These are phyloP conservation scores for Ottelia alismoides DNA, from an alignment of 106 monocot species.

Conservation along the genomic window DNA sequence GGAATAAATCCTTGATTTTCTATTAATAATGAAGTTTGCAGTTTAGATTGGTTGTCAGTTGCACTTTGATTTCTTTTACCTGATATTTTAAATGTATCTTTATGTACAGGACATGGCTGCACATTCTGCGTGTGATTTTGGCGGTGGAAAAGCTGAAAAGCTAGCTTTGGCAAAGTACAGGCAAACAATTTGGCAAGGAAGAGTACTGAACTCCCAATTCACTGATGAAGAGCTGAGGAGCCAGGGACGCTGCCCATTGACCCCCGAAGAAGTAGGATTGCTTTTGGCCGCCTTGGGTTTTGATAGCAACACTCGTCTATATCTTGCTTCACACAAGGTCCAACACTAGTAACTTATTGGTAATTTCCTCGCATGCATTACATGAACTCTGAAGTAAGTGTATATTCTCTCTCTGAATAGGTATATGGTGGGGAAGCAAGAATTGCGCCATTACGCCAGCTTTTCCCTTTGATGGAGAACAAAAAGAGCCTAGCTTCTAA, in stretches of 20 bases:
- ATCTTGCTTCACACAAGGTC: constrained; percentile 93
- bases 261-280: constrained; percentile 87
- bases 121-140: constrained; percentile 88
- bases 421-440: constrained; percentile 87
- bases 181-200: constrained; percentile 87
- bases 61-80: too few species aligned
- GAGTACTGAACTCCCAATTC: constrained; percentile 74
- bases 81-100: too few species aligned
- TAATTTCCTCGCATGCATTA: too few species aligned
- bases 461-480: constrained; percentile 85
- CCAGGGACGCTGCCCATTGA: constrained; percentile 70
- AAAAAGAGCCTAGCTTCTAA: constrained; percentile 71
- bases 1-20: too few species aligned
- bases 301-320: constrained; percentile 57
- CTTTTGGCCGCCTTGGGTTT: constrained; percentile 75
- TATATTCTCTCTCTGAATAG: too few species aligned
- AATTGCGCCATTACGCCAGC: constrained; percentile 56
- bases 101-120: constrained; percentile 83
- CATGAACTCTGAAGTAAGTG: too few species aligned
- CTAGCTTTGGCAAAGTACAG: constrained; percentile 80
- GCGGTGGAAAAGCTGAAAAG: constrained; percentile 85
- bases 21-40: too few species aligned
- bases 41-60: too few species aligned
- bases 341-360: too few species aligned
- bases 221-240: constrained; percentile 73